Base-by-base conservation (phyloP, 495 filamentous ascomycete genomes). In the Talaromyces adpressus region DNA sequence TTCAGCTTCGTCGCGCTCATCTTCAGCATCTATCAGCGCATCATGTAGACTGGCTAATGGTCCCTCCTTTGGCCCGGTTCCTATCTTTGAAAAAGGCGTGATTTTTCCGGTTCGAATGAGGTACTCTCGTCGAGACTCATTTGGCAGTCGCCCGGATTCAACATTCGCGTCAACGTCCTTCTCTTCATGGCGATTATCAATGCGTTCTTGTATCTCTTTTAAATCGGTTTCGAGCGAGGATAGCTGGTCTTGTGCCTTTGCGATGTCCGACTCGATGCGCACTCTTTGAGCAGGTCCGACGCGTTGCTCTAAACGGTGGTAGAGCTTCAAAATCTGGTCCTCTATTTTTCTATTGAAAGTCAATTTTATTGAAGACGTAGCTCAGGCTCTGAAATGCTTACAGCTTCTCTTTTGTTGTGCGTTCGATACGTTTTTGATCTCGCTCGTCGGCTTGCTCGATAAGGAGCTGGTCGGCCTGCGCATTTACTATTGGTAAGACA, bases 51-150 rank as follows among this genome's bases (percentile, higher is more conserved):
- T 85, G 18, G 86, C 83, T 41, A 84, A 78, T 6, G 82, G 76
- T 1, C 82, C 85, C 45, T 79, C 78, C 14, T 78, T 77, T 20
- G 77, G 72, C 23, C 79, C 77, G 32, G 79, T 80, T 51, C 81
- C 80, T 68, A 93, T 82, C 59, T 86, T 87, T 2, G 92, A 88
- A 63, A 98, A 98, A 0, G 94, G 94, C 0, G 94, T 98, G 67
- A 98, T 98, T 73, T 98, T 97, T 59, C 94, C 94, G 0, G 93
- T 98, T 6, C 94, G 84, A 36, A 98, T 93, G 57, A 98, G 82
- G 71, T 91, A 98, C 30, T 95, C 92, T 56, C 93, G 84, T 59
- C 90, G 85, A 14, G 82, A 91, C 75, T 98, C 94, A 67, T 88
- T 87, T 16, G 90, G 85, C 63, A 92, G 72, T 59, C 83, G 84